Conservation (phyloP, 148 eudicot species). For the Rhododendron ferrugineum region DNA sequence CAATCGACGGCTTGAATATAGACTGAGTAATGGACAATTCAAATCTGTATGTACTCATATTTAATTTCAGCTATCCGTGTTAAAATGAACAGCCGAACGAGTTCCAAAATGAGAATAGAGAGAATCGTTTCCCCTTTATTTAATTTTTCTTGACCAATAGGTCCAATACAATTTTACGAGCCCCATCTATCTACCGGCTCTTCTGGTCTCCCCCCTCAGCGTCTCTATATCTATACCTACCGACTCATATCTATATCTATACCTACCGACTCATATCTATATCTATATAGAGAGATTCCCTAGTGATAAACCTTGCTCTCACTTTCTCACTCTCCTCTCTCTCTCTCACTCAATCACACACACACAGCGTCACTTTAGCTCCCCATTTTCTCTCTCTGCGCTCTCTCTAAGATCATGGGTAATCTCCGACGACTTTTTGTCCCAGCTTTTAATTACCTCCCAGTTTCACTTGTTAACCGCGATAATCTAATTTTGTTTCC, state of each 20-base stretch:
- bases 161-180: not conserved
- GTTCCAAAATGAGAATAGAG: too few relatives aligned
- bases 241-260: too few relatives aligned
- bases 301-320: not conserved
- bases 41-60: too few relatives aligned
- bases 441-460: not conserved
- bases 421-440: not conserved
- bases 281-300: too few relatives aligned
- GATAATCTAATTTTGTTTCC: not conserved
- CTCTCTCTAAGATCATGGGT: slow-evolving; percentile 3
- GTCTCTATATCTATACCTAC: too few relatives aligned
- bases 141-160: too few relatives aligned
- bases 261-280: too few relatives aligned
- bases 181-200: not conserved
- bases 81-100: too few relatives aligned
- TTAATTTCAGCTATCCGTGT: too few relatives aligned
- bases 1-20: too few relatives aligned
- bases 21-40: too few relatives aligned
- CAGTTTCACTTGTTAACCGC: not conserved
- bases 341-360: not conserved
- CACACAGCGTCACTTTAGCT: not conserved
- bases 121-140: too few relatives aligned
- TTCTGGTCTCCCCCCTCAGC: not conserved
- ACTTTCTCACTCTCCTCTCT: not conserved
- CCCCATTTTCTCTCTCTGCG: not conserved